phyloP scores from a whole-genome alignment of 805 yeast species.

The Teunomyces stri region DNA sequence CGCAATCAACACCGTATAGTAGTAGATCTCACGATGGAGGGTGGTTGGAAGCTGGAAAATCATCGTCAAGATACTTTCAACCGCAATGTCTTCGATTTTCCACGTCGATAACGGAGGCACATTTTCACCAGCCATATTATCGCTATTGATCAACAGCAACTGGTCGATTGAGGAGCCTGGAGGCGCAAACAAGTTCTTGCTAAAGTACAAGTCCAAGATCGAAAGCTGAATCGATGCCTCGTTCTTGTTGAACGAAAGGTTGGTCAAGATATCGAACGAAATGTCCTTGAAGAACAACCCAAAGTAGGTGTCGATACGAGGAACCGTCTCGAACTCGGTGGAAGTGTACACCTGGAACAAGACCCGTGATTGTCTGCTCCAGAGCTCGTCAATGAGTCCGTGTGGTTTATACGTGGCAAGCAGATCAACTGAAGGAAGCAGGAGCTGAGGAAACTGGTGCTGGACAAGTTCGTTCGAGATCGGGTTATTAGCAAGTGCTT shows the following conservation, averaged over 20 bases:
- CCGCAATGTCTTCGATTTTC: conserved; percentile 87
- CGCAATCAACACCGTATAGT: conserved; percentile 79
- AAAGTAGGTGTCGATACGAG: conserved; percentile 33
- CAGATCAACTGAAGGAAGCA: conserved; percentile 26
- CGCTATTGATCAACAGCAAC: conserved; percentile 43
- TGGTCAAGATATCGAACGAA: conserved; percentile 68
- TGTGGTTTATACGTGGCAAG: conserved; percentile 19
- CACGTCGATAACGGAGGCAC: conserved; percentile 60
- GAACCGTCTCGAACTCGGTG: conserved; percentile 61
- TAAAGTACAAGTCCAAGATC: conserved; percentile 69
- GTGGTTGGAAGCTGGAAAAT: conserved; percentile 72
- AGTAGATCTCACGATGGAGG: conserved; percentile 70
- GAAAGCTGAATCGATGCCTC: conserved; percentile 84
- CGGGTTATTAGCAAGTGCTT: conserved; percentile 31
- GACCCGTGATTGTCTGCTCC: conserved; percentile 58
- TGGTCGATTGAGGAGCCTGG: conserved; percentile 79
- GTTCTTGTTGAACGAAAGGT: conserved; percentile 83
- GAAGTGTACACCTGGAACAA: conserved; percentile 59
- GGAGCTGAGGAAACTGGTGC: conserved; percentile 40
- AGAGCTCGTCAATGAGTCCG: conserved; percentile 55
- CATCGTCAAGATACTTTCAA: conserved; percentile 77
- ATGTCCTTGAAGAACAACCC: conserved; percentile 70
- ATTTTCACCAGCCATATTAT: conserved; percentile 42
- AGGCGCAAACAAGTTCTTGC: conserved; percentile 47
- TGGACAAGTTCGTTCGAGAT: conserved; percentile 39